A percentile compares a stretch with the other conserved stretches of the same genome.
Evolutionary conservation across 139 green algal species (phyloP).

Genomic region (Zygnema cylindricum): DNA sequence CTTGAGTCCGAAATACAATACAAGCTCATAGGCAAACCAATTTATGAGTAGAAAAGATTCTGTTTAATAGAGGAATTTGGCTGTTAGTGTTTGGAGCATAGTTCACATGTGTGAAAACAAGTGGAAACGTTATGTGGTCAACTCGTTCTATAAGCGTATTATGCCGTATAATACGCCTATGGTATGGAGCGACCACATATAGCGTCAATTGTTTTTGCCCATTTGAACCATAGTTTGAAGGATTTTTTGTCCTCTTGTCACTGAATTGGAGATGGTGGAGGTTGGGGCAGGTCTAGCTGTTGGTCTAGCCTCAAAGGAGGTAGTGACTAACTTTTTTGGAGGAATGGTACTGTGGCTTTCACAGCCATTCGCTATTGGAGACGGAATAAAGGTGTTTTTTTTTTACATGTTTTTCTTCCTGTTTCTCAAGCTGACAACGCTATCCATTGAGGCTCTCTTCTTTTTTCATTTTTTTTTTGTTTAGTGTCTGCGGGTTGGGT

Average conservation of each 20-base stretch:
- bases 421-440: background rate
- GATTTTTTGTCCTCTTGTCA: background rate
- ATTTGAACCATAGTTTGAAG: no score
- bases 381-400: constrained; percentile 34
- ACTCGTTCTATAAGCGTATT: no score
- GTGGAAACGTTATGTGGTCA: no score
- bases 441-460: background rate
- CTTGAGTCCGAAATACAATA: background rate
- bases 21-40: background rate
- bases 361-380: constrained; percentile 29
- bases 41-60: background rate
- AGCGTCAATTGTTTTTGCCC: no score
- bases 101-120: no score
- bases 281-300: constrained; percentile 44
- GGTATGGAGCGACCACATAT: no score
- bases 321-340: constrained; percentile 49
- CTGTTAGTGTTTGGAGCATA: no score
- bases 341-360: constrained; percentile 17
- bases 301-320: constrained; percentile 32
- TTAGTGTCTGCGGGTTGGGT: background rate
- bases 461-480: background rate
- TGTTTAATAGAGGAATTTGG: no score
- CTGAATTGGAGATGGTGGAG: background rate
- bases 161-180: no score
- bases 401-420: background rate